These are phyloP conservation scores for Globisporangium cylindrosporum DNA, from an alignment of 352 stramenopile species.

Conservation along the genomic window DNA sequence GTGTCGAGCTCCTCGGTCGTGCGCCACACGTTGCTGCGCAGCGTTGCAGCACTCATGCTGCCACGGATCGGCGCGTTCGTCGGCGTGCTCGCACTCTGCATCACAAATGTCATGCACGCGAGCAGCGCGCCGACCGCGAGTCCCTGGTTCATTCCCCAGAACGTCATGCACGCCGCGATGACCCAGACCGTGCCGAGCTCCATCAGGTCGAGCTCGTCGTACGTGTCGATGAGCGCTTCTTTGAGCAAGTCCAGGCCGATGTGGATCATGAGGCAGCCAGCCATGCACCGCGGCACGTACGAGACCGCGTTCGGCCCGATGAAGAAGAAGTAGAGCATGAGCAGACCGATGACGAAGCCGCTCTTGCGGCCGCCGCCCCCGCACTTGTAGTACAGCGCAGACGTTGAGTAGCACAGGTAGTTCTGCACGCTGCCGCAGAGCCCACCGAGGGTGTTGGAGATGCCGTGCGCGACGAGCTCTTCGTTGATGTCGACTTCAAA, in stretches of 20 bases:
- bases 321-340: slow-evolving; percentile 88
- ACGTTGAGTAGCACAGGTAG: slow-evolving; percentile 89
- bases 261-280: slow-evolving; percentile 90
- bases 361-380: slow-evolving; percentile 70
- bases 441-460: slow-evolving; percentile 88
- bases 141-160: slow-evolving; percentile 90
- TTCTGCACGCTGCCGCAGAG: slow-evolving; percentile 88
- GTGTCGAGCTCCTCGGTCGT: slow-evolving; percentile 82
- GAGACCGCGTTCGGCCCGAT: slow-evolving; percentile 80
- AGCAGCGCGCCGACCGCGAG: slow-evolving; percentile 86
- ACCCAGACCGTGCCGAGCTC: slow-evolving; percentile 91
- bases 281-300: slow-evolving; percentile 91
- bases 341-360: slow-evolving; percentile 54
- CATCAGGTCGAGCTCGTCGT: slow-evolving; percentile 84
- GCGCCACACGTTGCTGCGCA: slow-evolving; percentile 73
- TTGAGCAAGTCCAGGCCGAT: slow-evolving; percentile 88
- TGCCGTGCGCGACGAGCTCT: slow-evolving; percentile 91
- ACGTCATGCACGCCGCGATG: slow-evolving; percentile 90
- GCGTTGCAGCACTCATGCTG: slow-evolving; percentile 90
- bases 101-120: slow-evolving; percentile 88
- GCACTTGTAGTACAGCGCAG: slow-evolving; percentile 87
- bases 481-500: slow-evolving; percentile 92
- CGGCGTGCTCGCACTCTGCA: slow-evolving; percentile 79
- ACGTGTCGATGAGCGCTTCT: slow-evolving; percentile 88
- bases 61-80: slow-evolving; percentile 88